phyloP scores from a whole-genome alignment of 1,284 basidiomycete genomes.

The Fomitopsis betulina region DNA sequence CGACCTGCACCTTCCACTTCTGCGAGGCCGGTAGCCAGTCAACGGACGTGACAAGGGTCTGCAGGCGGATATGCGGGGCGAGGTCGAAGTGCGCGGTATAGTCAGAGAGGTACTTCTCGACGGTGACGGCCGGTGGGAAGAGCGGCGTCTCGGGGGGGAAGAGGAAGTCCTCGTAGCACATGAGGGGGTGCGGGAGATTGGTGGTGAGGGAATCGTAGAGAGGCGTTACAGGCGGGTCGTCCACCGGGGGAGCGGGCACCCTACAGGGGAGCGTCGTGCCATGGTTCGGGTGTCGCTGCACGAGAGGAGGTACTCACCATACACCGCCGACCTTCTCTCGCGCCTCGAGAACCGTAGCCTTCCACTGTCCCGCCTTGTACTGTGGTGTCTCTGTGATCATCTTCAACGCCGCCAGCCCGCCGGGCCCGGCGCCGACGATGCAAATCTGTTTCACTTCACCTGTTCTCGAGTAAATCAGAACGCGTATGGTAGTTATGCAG shows the following conservation, averaged over 20 bases:
- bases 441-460: constrained; percentile 36
- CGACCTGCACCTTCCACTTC: constrained; percentile 43
- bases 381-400: constrained; percentile 53
- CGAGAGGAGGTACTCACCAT: constrained; percentile 44
- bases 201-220: constrained; percentile 74
- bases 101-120: constrained; percentile 56
- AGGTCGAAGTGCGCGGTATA: constrained; percentile 59
- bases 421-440: constrained; percentile 65
- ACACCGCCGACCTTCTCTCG: constrained; percentile 65
- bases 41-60: constrained; percentile 41
- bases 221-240: constrained; percentile 57
- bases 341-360: constrained; percentile 53
- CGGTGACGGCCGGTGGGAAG: constrained; percentile 53
- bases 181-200: constrained; percentile 71
- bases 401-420: constrained; percentile 64
- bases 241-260: constrained; percentile 48
- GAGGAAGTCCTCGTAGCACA: constrained; percentile 57
- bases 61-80: constrained; percentile 48
- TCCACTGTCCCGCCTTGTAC: constrained; percentile 55
- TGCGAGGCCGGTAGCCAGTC: constrained; percentile 27
- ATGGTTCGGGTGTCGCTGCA: neutral
- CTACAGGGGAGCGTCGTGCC: constrained; percentile 27
- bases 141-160: constrained; percentile 70
- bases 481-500: neutral
- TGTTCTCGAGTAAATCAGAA: neutral